Percentiles rank a stretch among this genome's conserved stretches.
phyloP scores from a whole-genome alignment of 371 early-diverging fungal species.

The Smittium mucronatum region DNA sequence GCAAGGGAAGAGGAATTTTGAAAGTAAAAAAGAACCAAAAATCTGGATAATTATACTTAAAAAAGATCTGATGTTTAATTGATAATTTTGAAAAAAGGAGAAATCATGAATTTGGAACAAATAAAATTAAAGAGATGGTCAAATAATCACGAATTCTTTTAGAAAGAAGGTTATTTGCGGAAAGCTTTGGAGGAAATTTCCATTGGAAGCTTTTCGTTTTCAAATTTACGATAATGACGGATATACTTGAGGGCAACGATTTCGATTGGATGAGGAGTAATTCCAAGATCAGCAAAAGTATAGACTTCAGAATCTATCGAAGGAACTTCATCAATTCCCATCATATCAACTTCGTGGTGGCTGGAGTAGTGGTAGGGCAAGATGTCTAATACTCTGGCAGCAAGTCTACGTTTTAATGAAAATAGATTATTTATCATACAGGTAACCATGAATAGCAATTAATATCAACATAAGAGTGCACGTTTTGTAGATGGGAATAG shows the following conservation, averaged over 20 bases:
- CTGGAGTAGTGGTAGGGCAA: conserved; percentile 48
- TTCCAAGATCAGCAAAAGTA: conserved; percentile 73
- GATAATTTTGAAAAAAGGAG: no score
- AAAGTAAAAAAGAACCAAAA: no score
- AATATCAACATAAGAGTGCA: no score
- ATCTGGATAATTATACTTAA: no score
- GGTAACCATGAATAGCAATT: no score
- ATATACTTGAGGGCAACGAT: conserved; percentile 65
- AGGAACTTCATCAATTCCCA: conserved; percentile 60
- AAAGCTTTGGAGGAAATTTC: conserved; percentile 33
- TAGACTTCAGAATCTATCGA: conserved; percentile 44
- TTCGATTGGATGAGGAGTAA: conserved; percentile 66
- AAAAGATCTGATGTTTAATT: no score
- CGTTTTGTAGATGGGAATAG: no score
- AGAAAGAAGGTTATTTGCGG: conserved; percentile 17
- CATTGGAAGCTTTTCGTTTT: conserved; percentile 30
- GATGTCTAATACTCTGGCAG: conserved; percentile 33
- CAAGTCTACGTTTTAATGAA: conserved; percentile 13
- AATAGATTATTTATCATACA: no score
- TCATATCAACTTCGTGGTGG: conserved; percentile 58
- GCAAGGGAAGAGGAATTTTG: no score
- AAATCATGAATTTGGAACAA: no score
- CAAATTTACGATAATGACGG: conserved; percentile 57
- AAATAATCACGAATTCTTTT: no score
- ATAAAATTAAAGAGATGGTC: no score